Conservation (phyloP, 768 basidiomycete genomes). For the Lactarius trivialis region DNA sequence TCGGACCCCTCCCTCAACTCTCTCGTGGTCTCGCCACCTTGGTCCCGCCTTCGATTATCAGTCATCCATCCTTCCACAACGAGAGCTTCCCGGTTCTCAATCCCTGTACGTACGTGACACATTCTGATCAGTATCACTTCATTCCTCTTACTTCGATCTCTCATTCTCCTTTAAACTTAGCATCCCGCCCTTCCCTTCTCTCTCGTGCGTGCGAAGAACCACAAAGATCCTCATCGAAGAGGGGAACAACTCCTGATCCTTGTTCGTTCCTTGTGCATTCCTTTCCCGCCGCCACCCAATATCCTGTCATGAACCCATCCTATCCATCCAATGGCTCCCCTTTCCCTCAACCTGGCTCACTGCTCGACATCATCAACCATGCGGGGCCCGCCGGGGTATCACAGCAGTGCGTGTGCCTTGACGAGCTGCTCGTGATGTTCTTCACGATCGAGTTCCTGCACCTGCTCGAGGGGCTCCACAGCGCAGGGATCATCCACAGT, state of each 20-base stretch:
- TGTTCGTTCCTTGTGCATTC: conserved; percentile 41
- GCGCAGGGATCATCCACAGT: conserved; percentile 85
- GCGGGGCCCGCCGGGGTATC: conserved; percentile 69
- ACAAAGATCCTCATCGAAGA: conserved; percentile 15
- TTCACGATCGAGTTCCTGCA: conserved; percentile 88
- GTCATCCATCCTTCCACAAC: no score
- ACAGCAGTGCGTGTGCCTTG: conserved; percentile 74
- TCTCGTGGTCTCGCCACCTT: no score
- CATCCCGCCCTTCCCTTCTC: conserved; percentile 25
- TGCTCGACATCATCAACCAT: conserved; percentile 87
- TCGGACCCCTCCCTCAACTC: no score
- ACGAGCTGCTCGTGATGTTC: conserved; percentile 92
- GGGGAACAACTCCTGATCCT: conserved; percentile 35
- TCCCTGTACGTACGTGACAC: conserved; percentile 58
- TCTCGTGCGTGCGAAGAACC: conserved; percentile 31
- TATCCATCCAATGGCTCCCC: conserved; percentile 58
- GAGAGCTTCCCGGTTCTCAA: conserved; percentile 89
- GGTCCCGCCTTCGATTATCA: no score
- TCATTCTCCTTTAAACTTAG: background rate
- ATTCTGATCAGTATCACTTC: conserved; percentile 3
- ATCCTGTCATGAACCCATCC: conserved; percentile 62
- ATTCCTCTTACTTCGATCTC: conserved; percentile 11
- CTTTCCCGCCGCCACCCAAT: conserved; percentile 40
- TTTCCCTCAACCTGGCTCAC: conserved; percentile 58
- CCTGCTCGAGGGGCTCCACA: conserved; percentile 75